These are phyloP conservation scores for Allium sativum DNA, from an alignment of 106 monocot species.

Conservation along the genomic window DNA sequence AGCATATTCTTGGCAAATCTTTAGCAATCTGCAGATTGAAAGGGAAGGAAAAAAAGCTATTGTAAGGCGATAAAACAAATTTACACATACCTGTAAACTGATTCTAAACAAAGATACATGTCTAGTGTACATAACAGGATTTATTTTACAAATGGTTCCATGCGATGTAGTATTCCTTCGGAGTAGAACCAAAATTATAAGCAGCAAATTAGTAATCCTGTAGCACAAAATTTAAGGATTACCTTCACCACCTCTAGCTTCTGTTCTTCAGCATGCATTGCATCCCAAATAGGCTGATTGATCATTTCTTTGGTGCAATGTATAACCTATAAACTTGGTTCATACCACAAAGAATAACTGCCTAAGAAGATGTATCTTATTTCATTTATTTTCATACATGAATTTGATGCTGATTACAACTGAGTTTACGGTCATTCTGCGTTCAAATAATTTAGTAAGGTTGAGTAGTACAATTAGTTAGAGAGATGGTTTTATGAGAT, in stretches of 20 bases:
- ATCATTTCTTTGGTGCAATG: conserved; percentile 65
- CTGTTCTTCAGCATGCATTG: conserved; percentile 43
- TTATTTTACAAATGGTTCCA: no score
- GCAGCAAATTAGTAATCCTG: background rate
- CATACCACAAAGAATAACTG: no score
- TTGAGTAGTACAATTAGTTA: no score
- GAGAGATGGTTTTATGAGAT: no score
- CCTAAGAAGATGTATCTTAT: no score
- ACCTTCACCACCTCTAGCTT: conserved; percentile 46
- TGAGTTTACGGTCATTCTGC: no score
- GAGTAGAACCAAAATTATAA: background rate
- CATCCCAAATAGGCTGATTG: conserved; percentile 48
- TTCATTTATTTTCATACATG: no score
- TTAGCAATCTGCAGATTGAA: conserved; percentile 31
- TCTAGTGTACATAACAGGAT: background rate
- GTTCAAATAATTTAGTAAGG: no score
- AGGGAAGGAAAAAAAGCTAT: background rate
- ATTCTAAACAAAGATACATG: background rate
- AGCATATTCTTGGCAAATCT: conserved; percentile 74
- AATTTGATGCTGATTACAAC: no score
- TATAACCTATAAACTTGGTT: conserved; percentile 27
- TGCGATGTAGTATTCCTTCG: background rate
- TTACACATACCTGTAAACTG: background rate
- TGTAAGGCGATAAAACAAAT: background rate
- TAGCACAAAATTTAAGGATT: background rate